A percentile compares a stretch with the other conserved stretches of the same genome.
These are phyloP conservation scores for Smallanthus sonchifolius DNA, from an alignment of 129 eudicot species.

Conservation along the genomic window DNA sequence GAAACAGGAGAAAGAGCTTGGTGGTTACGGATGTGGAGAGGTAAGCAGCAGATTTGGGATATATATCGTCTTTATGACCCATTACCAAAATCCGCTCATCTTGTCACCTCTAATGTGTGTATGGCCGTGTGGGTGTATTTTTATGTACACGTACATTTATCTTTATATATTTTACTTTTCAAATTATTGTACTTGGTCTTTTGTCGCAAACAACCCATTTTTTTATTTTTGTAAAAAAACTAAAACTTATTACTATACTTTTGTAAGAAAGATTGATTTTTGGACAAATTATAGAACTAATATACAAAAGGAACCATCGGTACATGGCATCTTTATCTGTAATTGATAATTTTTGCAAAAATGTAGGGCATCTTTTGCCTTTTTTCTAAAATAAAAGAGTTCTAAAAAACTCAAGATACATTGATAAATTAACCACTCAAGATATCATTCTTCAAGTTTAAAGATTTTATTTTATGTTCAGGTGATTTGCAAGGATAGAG, in stretches of 20 bases:
- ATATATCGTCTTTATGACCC: background rate
- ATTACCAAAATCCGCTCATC: background rate
- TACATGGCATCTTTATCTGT: background rate
- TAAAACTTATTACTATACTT: background rate
- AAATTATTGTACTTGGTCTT: background rate
- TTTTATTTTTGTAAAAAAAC: background rate
- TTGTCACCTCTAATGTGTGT: background rate
- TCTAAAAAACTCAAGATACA: background rate
- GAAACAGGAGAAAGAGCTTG: constrained; percentile 75
- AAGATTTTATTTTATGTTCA: constrained; percentile 23
- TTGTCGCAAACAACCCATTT: background rate
- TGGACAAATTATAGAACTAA: background rate
- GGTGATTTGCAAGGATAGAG: constrained; percentile 77
- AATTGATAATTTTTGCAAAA: background rate
- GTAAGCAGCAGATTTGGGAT: constrained; percentile 26
- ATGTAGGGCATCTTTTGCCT: background rate
- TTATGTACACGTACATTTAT: background rate
- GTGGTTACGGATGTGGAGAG: constrained; percentile 87
- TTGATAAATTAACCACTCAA: background rate
- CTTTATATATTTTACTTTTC: background rate
- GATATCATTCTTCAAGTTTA: background rate
- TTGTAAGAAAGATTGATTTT: background rate
- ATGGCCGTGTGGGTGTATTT: background rate
- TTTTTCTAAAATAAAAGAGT: background rate
- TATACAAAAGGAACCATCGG: background rate